Evolutionary conservation across 352 stramenopile species (phyloP).

Genomic region (Globisporangium solare): DNA sequence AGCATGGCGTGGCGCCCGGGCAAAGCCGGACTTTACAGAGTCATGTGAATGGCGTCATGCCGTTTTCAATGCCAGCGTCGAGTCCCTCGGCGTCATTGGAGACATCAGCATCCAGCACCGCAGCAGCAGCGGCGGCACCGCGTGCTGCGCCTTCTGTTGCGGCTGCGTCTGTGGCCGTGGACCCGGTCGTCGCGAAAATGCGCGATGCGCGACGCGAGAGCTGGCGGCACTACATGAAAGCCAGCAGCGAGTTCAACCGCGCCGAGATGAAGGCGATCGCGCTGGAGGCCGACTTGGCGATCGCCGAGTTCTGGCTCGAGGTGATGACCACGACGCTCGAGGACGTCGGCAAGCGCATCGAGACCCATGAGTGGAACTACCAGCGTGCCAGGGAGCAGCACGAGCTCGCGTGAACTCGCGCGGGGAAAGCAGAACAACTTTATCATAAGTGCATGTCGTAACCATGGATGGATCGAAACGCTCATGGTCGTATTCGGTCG

Average conservation of each 20-base stretch:
- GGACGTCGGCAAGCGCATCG: constrained; percentile 71
- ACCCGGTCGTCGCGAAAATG: constrained; percentile 34
- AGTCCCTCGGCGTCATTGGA: neutral
- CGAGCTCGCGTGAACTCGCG: constrained; percentile 9
- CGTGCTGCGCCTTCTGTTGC: neutral
- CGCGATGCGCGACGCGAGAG: constrained; percentile 37
- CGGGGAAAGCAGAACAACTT: too few species aligned
- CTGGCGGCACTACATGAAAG: constrained; percentile 48
- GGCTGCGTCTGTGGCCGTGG: constrained; percentile 3
- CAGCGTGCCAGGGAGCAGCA: constrained; percentile 44
- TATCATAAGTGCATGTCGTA: too few species aligned
- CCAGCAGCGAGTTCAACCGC: constrained; percentile 47
- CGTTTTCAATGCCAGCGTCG: neutral
- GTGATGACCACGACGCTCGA: constrained; percentile 58
- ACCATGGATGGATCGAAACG: too few species aligned
- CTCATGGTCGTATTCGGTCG: too few species aligned
- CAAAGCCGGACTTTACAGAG: too few species aligned
- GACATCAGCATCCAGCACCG: neutral
- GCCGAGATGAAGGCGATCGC: constrained; percentile 52
- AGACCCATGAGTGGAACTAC: constrained; percentile 77
- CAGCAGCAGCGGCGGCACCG: neutral
- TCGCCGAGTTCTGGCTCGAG: constrained; percentile 69
- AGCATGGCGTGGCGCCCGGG: too few species aligned
- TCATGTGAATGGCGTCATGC: too few species aligned
- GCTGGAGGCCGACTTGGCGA: constrained; percentile 43